phyloP scores from a whole-genome alignment of 768 basidiomycete species.

The Panaeolus cyanescens region DNA sequence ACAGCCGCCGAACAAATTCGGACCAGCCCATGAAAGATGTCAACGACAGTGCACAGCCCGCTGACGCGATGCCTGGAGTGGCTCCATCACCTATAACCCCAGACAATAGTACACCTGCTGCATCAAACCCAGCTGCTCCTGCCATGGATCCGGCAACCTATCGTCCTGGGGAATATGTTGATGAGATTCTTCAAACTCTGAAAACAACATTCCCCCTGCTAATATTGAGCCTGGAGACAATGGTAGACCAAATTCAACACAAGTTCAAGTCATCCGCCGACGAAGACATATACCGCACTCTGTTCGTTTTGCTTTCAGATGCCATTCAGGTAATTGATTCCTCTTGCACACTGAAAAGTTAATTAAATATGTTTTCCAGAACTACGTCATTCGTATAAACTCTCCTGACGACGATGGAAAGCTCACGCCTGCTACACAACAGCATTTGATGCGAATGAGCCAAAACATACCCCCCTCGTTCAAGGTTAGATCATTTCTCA shows the following conservation, averaged over 20 bases:
- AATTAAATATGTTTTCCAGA: constrained; percentile 38
- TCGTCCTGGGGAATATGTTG: constrained; percentile 87
- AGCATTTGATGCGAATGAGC: constrained; percentile 60
- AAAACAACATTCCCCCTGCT: constrained; percentile 97
- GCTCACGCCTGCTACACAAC: constrained; percentile 54
- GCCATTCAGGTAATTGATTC: constrained; percentile 65
- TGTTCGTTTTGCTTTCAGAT: constrained; percentile 86
- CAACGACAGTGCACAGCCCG: constrained; percentile 19
- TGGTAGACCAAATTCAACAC: constrained; percentile 91
- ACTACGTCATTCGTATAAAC: constrained; percentile 69
- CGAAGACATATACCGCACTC: constrained; percentile 92
- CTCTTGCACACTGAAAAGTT: neutral
- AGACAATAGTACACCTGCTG: constrained; percentile 12
- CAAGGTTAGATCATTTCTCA: constrained; percentile 39
- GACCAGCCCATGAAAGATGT: constrained; percentile 28
- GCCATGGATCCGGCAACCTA: constrained; percentile 1
- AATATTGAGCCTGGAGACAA: constrained; percentile 93
- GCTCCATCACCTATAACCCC: constrained; percentile 16
- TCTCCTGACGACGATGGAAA: constrained; percentile 69
- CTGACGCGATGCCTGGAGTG: constrained; percentile 9
- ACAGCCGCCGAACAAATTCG: constrained; percentile 25
- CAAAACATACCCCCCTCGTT: constrained; percentile 57
- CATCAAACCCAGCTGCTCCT: constrained; percentile 16
- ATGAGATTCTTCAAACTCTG: constrained; percentile 90
- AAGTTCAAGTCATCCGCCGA: constrained; percentile 89